phyloP scores from a whole-genome alignment of 495 filamentous ascomycete genomes.

The Neurospora intermedia region DNA sequence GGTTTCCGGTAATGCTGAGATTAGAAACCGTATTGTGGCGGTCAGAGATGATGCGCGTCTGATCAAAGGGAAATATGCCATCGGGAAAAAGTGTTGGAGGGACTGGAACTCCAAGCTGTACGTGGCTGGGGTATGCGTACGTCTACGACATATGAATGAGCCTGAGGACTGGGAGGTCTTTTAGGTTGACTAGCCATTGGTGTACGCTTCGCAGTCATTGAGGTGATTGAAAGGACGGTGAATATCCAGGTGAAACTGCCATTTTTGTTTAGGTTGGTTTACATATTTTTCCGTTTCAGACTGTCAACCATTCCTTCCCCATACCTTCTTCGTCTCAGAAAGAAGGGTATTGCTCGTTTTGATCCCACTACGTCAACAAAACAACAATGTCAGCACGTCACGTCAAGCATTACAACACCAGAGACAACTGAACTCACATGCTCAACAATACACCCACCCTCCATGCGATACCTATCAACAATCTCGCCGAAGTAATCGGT shows the following conservation, averaged over 20 bases:
- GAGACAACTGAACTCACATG: constrained; percentile 14
- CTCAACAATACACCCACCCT: constrained; percentile 23
- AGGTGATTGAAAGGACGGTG: no score
- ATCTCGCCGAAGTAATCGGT: constrained; percentile 10
- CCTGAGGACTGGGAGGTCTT: not conserved
- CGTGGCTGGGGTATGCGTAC: not conserved
- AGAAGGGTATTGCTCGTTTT: not conserved
- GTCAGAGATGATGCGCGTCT: no score
- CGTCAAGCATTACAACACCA: not conserved
- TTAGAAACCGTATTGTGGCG: no score
- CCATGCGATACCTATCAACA: constrained; percentile 20
- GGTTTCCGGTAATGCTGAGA: no score
- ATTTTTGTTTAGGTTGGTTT: no score
- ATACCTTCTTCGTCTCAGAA: not conserved
- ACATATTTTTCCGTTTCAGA: no score
- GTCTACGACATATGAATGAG: not conserved
- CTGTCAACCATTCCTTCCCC: not conserved
- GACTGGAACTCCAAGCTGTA: not conserved
- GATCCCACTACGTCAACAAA: not conserved
- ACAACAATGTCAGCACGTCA: not conserved
- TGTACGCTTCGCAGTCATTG: no score
- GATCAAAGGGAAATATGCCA: no score
- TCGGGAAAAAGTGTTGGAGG: no score
- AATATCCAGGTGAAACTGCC: no score
- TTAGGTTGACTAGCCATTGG: not conserved